Base-by-base conservation (phyloP, 129 eudicot species). In the Flaveria sonorensis region DNA sequence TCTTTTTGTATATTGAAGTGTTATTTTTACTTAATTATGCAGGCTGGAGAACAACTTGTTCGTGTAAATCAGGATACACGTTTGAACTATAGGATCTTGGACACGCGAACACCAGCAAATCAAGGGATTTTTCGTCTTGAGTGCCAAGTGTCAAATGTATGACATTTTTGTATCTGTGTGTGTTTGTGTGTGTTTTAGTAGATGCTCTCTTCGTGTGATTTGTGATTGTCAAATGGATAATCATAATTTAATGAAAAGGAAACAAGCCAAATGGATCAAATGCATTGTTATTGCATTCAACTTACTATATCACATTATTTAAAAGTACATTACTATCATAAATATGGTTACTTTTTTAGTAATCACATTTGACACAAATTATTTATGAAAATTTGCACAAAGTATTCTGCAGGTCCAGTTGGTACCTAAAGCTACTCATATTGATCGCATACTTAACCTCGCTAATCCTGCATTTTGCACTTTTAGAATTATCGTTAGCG, bases 41-140 rank as follows among this genome's bases (percentile, higher is more conserved):
- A 63, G 69, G 69, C 69, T 63, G 69, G 69, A 63, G 69, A 63
- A 63, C 69, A 63, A 63, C 69, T 63, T 63, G 69, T 63, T 30
- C 69, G 69, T 63, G 69, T 63, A 15, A 63, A 63, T 32, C 69
- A 63, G 46, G 69, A 63, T 63, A 63, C 69, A 0, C 69, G 98
- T 11, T 74, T 90, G 83, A 90, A 93, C 83, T 77, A 65, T 83
- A 88, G 98, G 72, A 77, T 87, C 16, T 85, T 93, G 75, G 98
- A 93, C 83, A 20, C 87, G 60, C 92, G 98, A 46, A 93, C 98
- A 6, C 96, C 97, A 15, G 96, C 97, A 43, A 93, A 93, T 81
- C 98, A 93, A 79, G 97, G 85, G 71, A 93, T 93, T 64, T 93
- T 83, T 68, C 92, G 89, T 23, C 61, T 93, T 32, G 89, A 83